phyloP scores from a whole-genome alignment of 2,329 filamentous ascomycete genomes.

The Aureobasidium sp. region DNA sequence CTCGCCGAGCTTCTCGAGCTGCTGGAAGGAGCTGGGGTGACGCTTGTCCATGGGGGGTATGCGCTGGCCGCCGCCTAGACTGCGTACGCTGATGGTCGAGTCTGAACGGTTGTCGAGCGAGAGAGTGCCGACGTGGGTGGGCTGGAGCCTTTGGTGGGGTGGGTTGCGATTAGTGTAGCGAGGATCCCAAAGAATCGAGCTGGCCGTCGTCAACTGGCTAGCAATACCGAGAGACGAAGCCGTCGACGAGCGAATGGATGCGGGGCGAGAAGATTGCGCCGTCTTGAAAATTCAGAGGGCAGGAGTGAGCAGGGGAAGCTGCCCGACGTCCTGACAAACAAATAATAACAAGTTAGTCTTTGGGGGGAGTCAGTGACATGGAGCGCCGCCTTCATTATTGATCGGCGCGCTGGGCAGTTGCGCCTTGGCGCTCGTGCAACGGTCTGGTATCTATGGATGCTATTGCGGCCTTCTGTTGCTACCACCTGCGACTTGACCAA shows the following conservation, averaged over 20 bases:
- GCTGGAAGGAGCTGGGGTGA: conserved; percentile 95
- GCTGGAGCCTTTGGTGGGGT: conserved; percentile 36
- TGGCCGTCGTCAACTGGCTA: conserved; percentile 39
- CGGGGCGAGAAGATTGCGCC: conserved; percentile 15
- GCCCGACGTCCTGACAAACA: conserved; percentile 10
- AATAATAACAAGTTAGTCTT: not conserved
- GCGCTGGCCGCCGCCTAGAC: conserved; percentile 35
- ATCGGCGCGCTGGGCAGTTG: conserved; percentile 7
- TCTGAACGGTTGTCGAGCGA: conserved; percentile 39
- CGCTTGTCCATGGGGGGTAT: conserved; percentile 70
- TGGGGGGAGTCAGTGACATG: not conserved
- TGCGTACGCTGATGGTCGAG: conserved; percentile 42
- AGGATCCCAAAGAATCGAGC: conserved; percentile 42
- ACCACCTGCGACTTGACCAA: not conserved
- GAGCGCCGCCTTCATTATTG: not conserved
- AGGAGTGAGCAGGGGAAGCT: conserved; percentile 10
- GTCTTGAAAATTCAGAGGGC: conserved; percentile 12
- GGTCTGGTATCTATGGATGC: not conserved
- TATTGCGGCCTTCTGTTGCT: not conserved
- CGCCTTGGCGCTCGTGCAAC: conserved; percentile 9
- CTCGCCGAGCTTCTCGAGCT: conserved; percentile 96
- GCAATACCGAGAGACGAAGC: conserved; percentile 31
- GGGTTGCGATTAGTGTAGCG: conserved; percentile 36
- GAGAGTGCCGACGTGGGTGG: conserved; percentile 42
- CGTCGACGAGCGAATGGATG: conserved; percentile 18